Percentiles rank a stretch among this genome's conserved stretches.
Conservation (phyloP, 768 basidiomycete genomes). For the Dacryopinax primogenitus region DNA sequence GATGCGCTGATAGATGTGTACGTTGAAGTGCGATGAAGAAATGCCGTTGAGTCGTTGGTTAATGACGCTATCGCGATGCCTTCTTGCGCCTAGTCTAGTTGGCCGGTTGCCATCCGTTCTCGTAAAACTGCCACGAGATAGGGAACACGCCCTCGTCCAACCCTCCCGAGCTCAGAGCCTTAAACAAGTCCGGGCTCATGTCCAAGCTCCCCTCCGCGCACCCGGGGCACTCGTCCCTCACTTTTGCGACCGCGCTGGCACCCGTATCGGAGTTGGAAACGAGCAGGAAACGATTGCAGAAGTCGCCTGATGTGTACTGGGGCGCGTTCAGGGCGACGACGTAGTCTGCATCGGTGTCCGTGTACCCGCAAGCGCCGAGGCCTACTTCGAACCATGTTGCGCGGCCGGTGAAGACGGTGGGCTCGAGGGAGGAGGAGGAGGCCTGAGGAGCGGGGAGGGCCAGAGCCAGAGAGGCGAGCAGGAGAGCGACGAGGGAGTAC, state of each 20-base stretch:
- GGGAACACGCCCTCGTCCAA: slow-evolving; percentile 9
- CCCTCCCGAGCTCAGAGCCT: neutral
- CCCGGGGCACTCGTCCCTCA: slow-evolving; percentile 9
- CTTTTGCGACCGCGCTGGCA: neutral
- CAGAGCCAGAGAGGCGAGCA: neutral
- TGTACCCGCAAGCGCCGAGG: slow-evolving; percentile 34
- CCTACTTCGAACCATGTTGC: slow-evolving; percentile 34
- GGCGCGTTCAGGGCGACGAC: slow-evolving; percentile 28
- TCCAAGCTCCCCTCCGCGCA: slow-evolving; percentile 11
- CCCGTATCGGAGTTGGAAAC: neutral
- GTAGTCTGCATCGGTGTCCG: slow-evolving; percentile 26
- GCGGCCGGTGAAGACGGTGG: slow-evolving; percentile 16
- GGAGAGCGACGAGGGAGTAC: neutral
- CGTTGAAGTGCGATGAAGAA: no score
- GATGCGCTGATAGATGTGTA: no score
- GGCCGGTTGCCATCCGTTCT: neutral
- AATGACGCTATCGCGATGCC: no score
- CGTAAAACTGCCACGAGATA: slow-evolving; percentile 8
- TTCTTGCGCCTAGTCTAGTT: neutral
- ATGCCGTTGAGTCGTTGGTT: no score
- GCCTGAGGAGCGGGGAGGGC: neutral
- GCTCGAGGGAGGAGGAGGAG: neutral
- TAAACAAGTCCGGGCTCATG: slow-evolving; percentile 10
- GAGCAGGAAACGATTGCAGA: neutral
- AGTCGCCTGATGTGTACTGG: slow-evolving; percentile 4